Evolutionary conservation across 2,329 filamentous ascomycete genomes (phyloP).

Genomic region (Aureobasidium sp.): DNA sequence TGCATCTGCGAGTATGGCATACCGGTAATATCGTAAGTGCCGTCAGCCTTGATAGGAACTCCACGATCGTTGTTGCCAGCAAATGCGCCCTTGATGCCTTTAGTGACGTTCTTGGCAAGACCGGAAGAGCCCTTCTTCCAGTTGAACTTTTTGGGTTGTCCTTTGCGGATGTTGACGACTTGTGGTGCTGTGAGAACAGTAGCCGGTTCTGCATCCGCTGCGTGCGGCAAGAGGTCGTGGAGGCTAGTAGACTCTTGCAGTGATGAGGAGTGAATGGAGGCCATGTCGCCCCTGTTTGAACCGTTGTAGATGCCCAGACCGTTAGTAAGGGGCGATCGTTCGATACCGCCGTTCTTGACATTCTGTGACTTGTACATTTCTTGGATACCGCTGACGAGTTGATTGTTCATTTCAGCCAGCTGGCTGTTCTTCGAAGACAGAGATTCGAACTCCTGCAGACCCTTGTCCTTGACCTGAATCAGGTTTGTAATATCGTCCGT

Average conservation of each 20-base stretch:
- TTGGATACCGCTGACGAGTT: slow-evolving; percentile 88
- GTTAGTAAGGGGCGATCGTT: slow-evolving; percentile 33
- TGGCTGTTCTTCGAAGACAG: slow-evolving; percentile 91
- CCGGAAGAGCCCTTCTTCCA: slow-evolving; percentile 97
- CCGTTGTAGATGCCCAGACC: slow-evolving; percentile 55
- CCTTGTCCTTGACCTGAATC: slow-evolving; percentile 80
- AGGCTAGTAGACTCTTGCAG: slow-evolving; percentile 12
- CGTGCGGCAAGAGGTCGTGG: slow-evolving; percentile 22
- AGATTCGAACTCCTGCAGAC: slow-evolving; percentile 90
- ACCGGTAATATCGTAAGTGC: slow-evolving; percentile 24
- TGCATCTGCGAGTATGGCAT: slow-evolving; percentile 23
- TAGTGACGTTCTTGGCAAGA: slow-evolving; percentile 86
- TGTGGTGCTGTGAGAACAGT: slow-evolving; percentile 67
- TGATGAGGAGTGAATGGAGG: slow-evolving; percentile 7
- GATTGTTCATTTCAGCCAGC: slow-evolving; percentile 89
- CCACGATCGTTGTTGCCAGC: slow-evolving; percentile 34
- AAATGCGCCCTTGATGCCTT: slow-evolving; percentile 88
- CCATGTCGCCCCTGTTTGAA: slow-evolving; percentile 37
- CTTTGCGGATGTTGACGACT: slow-evolving; percentile 89
- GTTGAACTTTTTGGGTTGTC: slow-evolving; percentile 91
- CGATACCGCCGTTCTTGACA: slow-evolving; percentile 21
- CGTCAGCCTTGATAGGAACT: slow-evolving; percentile 17
- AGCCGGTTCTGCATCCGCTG: slow-evolving; percentile 56
- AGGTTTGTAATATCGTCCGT: slow-evolving; percentile 77
- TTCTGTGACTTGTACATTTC: slow-evolving; percentile 75